phyloP scores from a whole-genome alignment of 148 eudicot genomes.

The Rhododendron kiyosumense region DNA sequence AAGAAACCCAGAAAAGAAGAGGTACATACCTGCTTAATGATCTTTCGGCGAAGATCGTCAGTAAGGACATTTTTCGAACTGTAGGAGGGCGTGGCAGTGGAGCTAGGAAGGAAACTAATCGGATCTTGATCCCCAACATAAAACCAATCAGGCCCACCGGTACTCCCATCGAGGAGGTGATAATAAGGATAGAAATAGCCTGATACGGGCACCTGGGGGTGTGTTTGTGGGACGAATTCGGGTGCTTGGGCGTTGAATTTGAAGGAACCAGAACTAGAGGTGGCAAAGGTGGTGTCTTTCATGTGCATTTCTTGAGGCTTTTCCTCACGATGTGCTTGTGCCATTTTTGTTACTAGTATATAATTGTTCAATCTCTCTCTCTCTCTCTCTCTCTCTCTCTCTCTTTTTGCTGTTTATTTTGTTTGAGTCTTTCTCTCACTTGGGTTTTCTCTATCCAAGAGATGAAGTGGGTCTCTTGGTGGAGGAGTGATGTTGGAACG shows the following conservation, averaged over 20 bases:
- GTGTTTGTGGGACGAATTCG: slow-evolving; percentile 70
- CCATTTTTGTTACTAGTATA: slow-evolving; percentile 22
- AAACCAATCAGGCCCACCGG: slow-evolving; percentile 45
- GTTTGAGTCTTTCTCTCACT: neutral
- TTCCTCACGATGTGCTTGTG: slow-evolving; percentile 30
- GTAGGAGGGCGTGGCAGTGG: slow-evolving; percentile 18
- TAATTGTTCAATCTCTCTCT: neutral
- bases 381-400: neutral
- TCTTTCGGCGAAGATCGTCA: slow-evolving; percentile 56
- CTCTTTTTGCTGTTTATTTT: neutral
- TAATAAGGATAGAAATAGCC: slow-evolving; percentile 62
- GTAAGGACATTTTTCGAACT: slow-evolving; percentile 34
- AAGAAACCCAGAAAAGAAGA: neutral
- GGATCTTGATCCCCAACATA: slow-evolving; percentile 51
- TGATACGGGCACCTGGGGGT: slow-evolving; percentile 39
- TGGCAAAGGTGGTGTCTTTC: neutral
- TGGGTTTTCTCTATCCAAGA: neutral
- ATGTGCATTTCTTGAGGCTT: slow-evolving; percentile 16
- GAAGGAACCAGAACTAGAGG: slow-evolving; percentile 30
- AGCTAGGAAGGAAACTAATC: slow-evolving; percentile 16
- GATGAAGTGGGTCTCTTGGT: slow-evolving; percentile 4
- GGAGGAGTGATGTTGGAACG: slow-evolving; percentile 16
- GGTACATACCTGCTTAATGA: slow-evolving; percentile 59
- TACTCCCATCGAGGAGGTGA: slow-evolving; percentile 39
- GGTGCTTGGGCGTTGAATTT: slow-evolving; percentile 79